A percentile compares a stretch with the other conserved stretches of the same genome.
Evolutionary conservation across 495 filamentous ascomycete species (phyloP).

Genomic region (Aspergillus panamensis): DNA sequence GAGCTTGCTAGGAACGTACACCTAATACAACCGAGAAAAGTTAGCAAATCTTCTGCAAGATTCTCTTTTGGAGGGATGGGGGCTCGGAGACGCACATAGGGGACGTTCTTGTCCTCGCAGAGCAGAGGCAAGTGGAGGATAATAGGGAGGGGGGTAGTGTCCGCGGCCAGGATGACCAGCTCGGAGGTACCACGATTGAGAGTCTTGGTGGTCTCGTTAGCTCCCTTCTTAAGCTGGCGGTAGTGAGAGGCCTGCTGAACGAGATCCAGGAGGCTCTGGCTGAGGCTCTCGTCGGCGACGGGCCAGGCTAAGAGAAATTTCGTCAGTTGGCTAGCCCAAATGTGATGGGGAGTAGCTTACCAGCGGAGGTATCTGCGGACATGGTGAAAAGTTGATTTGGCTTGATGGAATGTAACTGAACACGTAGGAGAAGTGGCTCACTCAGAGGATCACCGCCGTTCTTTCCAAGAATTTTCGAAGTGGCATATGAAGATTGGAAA

Average conservation of each 20-base stretch:
- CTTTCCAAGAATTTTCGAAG: neutral
- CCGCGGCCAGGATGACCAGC: slow-evolving; percentile 83
- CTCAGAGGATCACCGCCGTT: slow-evolving; percentile 17
- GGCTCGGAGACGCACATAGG: slow-evolving; percentile 35
- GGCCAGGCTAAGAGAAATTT: slow-evolving; percentile 67
- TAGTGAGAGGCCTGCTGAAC: slow-evolving; percentile 84
- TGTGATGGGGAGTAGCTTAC: slow-evolving; percentile 20
- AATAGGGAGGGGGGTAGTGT: slow-evolving; percentile 82
- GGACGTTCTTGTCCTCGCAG: slow-evolving; percentile 80
- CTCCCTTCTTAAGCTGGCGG: slow-evolving; percentile 84
- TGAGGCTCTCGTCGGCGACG: slow-evolving; percentile 75
- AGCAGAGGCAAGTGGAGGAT: slow-evolving; percentile 89
- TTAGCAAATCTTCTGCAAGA: too few species aligned
- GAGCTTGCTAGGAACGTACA: slow-evolving; percentile 60
- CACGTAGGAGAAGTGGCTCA: slow-evolving; percentile 7
- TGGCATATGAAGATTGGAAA: neutral
- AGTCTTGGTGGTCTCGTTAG: slow-evolving; percentile 74
- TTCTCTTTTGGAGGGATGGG: too few species aligned
- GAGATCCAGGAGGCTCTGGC: slow-evolving; percentile 78
- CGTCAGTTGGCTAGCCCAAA: slow-evolving; percentile 15
- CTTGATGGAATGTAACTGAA: neutral
- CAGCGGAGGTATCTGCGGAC: slow-evolving; percentile 40
- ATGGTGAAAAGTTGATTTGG: slow-evolving; percentile 23
- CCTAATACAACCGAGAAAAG: too few species aligned
- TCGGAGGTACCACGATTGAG: slow-evolving; percentile 86